Evolutionary conservation across 495 filamentous ascomycete genomes (phyloP), one percentile per base, ranked within the genome.

Genomic region (Rhypophila decipiens): DNA sequence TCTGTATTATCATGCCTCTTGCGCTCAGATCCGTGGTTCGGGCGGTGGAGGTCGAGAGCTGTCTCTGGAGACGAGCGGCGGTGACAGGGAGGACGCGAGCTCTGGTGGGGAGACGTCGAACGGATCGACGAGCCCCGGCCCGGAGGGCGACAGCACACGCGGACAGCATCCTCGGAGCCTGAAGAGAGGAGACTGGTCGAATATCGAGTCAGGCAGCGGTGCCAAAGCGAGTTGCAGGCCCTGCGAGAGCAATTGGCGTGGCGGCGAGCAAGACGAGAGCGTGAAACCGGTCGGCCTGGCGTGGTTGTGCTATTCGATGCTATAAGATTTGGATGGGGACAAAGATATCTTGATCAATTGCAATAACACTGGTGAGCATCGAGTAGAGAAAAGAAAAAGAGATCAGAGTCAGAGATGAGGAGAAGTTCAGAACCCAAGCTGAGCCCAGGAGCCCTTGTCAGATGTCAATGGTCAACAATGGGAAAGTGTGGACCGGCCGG

Each of bases 1-100:
- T 74, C 69, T 96, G 90, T 50, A 96, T 83, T 34, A 98, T 90
- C 45, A 94, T 95, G 22, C 83, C 84, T 47, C 93, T 82, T 35
- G 90, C 95, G 47, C 64, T 73, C 20, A 71, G 67, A 57, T 75
- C 72, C 56, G 67, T 68, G 17, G 60, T 46, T 45, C 60, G 68
- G 47, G 64, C 57, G 20, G 60, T 60, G 46, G 62, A 60, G 46
- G 64, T 47, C 39, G 66, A 63, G 58, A 69, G 52, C 39, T 55
- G 61, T 29, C 55, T 42, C 27, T 39, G 52, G 35, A 49, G 53
- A 18, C 51, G 51, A 12, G 50, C 42, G 47, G 57, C 54, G 34
- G 59, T 40, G 34, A 57, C 52, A 34, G 59, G 60, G 29, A 52
- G 48, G 41, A 56, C 47, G 44, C 62, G 64, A 42, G 55, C 39